Evolutionary conservation across 331 rosid genomes (phyloP).

Genomic region (Acacia concinna): DNA sequence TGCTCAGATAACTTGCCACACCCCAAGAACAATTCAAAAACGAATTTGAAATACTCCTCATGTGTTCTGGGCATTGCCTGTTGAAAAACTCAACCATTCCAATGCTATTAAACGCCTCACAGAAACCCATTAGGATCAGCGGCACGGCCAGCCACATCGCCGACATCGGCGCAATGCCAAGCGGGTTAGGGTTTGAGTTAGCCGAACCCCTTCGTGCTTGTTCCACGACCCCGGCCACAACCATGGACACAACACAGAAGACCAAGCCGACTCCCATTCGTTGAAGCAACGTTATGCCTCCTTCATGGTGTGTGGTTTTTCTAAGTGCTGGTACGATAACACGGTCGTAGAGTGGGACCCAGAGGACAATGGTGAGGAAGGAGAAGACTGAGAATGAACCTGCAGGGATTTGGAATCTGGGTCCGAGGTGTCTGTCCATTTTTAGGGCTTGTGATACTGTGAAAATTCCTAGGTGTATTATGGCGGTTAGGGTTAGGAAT

Average conservation of each 20-base stretch:
- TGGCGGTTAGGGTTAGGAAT: constrained; percentile 46
- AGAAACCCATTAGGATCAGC: constrained; percentile 61
- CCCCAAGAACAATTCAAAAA: constrained; percentile 58
- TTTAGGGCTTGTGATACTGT: constrained; percentile 66
- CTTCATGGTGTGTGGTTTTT: constrained; percentile 47
- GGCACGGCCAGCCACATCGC: constrained; percentile 69
- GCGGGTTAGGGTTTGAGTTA: constrained; percentile 13
- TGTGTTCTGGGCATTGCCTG: constrained; percentile 69
- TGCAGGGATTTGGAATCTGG: constrained; percentile 63
- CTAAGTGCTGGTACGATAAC: constrained; percentile 55
- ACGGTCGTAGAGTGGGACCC: constrained; percentile 69
- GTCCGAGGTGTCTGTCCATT: constrained; percentile 72
- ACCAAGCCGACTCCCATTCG: constrained; percentile 60
- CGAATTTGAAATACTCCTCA: constrained; percentile 76
- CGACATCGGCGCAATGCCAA: constrained; percentile 46
- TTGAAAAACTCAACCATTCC: constrained; percentile 76
- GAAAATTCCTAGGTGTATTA: constrained; percentile 60
- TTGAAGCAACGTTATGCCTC: constrained; percentile 59
- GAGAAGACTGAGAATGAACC: constrained; percentile 64
- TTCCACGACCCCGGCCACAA: constrained; percentile 53
- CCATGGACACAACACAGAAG: constrained; percentile 56
- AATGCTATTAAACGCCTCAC: constrained; percentile 68
- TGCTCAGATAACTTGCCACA: constrained; percentile 57
- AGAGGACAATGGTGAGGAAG: constrained; percentile 49
- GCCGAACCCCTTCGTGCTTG: constrained; percentile 41